Base-by-base conservation (phyloP, 1,284 basidiomycete species). In the Veloboletus limbatus region DNA sequence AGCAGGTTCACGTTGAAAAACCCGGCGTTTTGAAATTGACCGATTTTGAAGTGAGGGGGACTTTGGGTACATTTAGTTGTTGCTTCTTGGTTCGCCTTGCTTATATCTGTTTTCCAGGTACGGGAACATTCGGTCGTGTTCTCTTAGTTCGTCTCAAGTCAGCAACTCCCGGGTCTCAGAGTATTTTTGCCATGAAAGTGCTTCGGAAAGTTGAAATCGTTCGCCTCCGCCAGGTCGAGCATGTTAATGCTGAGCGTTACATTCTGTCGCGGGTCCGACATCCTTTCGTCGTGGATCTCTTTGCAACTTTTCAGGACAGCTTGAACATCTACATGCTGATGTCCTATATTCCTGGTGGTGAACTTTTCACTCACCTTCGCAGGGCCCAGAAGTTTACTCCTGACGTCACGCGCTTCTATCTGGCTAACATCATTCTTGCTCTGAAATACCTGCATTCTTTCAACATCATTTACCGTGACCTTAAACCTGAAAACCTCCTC, bases 261-360 rank as follows among this genome's bases (percentile, higher is more conserved):
- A 97, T 99, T 67, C 81, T 99, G 35, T 94, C 93, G 26, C 80
- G 85, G 31, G 82, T 90, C 37, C 80, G 81, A 28, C 87, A 91
- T 56, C 88, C 88, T 5, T 91, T 91, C 66, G 79, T 91, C 51
- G 87, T 91, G 52, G 86, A 91, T 56, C 78, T 91, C 49, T 98
- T 96, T 71, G 93, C 94, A 22, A 97, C 95, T 2, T 98, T 97
- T 70, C 92, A 94, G 64, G 95, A 98, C 67, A 87, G 88, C 53
- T 77, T 92, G 58, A 97, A 97, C 70, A 80, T 98, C 32, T 99
- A 97, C 75, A 97, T 99, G 95, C 81, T 99, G 52, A 92, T 98
- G 81, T 97, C 97, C 56, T 99, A 97, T 66, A 88, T 99, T 36
- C 93, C 96, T 2, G 96, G 96, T 20, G 96, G 96, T 41, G 96